Evolutionary conservation across 371 early-diverging fungal genomes (phyloP), one percentile per base, ranked within the genome.

Genomic region (Zopfochytrium polystomum): DNA sequence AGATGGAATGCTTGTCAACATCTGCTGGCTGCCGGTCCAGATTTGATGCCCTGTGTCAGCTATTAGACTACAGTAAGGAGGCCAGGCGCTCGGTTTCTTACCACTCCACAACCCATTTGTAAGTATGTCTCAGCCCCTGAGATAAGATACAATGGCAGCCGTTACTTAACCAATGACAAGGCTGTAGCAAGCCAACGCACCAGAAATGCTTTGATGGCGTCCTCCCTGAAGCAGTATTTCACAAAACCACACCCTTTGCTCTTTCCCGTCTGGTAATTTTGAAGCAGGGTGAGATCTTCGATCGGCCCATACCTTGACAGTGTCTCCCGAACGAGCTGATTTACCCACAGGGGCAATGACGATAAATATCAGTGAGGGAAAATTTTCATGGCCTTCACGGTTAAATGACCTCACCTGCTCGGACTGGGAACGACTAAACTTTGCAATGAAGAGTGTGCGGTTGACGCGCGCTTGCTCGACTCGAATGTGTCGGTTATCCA

Each of bases 391-490:
- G 23, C 7, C 32, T 33, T 49, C 57, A 34, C 20, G 43, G 23
- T 42, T 44, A 11, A 25, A 43, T 29, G 44, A 7, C 30, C 25
- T 30, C 34, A 33, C 62, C 32, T 43, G 27, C 42, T 65, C 67
- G 25, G 31, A 33, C 3, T 53, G 23, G 26, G 38, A 33, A 29
- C 58, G 50, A 34, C 43, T 60, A 20, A 85, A 73, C 46, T 83
- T 72, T 0, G 77, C 74, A 30, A 90, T 72, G 62, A 84, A 86
- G 5, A 92, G 67, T 3, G 91, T 90, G 25, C 92, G 81, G 67
- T 92, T 90, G 7, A 92, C 92, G 51, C 86, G 71, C 1, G 92
- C 92, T 51, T 84, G 85, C 67, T 92, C 92, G 49, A 91, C 88
- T 5, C 92, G 86, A 46, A 92, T 86, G 52, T 78, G 81, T 52